phyloP scores from a whole-genome alignment of 2,329 filamentous ascomycete species.

The Elsinoe fawcettii region DNA sequence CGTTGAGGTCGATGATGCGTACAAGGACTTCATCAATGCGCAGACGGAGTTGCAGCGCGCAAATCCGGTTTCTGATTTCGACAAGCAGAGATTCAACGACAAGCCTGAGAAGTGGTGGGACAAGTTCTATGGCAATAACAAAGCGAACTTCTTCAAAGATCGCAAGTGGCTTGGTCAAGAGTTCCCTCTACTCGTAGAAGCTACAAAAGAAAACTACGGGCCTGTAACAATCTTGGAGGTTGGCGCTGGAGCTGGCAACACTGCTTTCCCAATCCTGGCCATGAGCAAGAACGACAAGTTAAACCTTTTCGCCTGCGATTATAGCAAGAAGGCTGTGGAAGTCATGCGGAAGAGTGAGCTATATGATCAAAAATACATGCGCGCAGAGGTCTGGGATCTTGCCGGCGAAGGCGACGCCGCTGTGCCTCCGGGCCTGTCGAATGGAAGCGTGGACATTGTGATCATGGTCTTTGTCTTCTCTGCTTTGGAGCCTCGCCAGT shows the following conservation, averaged over 20 bases:
- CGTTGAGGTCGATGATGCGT: slow-evolving; percentile 83
- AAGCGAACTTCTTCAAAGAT: slow-evolving; percentile 96
- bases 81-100: slow-evolving; percentile 80
- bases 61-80: slow-evolving; percentile 84
- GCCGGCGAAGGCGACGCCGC: slow-evolving; percentile 46
- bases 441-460: slow-evolving; percentile 81
- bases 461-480: slow-evolving; percentile 98
- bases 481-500: slow-evolving; percentile 76
- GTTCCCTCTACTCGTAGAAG: slow-evolving; percentile 75
- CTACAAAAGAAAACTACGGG: slow-evolving; percentile 64
- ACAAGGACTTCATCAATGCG: slow-evolving; percentile 74
- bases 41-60: slow-evolving; percentile 81
- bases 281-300: slow-evolving; percentile 75
- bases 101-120: slow-evolving; percentile 98
- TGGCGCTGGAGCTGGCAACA: slow-evolving; percentile 92
- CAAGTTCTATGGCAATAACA: slow-evolving; percentile 95
- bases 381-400: slow-evolving; percentile 93
- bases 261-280: slow-evolving; percentile 81
- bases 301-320: slow-evolving; percentile 89
- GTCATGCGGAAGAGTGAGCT: slow-evolving; percentile 75
- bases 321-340: slow-evolving; percentile 89
- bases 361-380: slow-evolving; percentile 63
- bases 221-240: slow-evolving; percentile 73
- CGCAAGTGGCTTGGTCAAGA: slow-evolving; percentile 96
- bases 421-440: slow-evolving; percentile 67